Evolutionary conservation across 2,329 filamentous ascomycete genomes (phyloP), one percentile per base, ranked within the genome.

Genomic region (Apiospora rasikravindrae): DNA sequence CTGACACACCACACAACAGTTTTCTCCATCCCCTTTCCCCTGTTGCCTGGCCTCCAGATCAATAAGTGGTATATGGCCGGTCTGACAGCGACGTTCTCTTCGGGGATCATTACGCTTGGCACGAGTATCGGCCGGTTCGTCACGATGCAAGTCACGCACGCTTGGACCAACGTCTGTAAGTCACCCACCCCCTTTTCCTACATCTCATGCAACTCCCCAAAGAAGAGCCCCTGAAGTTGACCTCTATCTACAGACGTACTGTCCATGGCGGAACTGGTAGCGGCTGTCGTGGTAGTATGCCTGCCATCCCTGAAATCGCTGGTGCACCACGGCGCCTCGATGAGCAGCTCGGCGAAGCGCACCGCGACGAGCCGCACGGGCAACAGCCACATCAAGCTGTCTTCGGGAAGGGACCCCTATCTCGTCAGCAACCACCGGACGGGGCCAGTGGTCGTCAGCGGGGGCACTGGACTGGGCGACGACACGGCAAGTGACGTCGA

Each of bases 161-260:
- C 66, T 33, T 68, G 66, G 42, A 68, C 66, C 66, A 68, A 68
- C 22, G 66, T 68, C 26, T 68, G 66, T 68, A 68, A 68, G 66
- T 68, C n/a, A 16, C 22, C 2, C 2, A 19, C 57, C 33, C 57
- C 19, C n/a, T n/a, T 64, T 24, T 64, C 8, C 33, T 22, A 5
- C 33, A 5, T 11, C 33, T n/a, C n/a, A n/a, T n/a, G n/a, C 57
- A 19, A 37, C 53, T 10, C 22, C 11, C 2, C 42, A 44, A 10
- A 33, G 11, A 45, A 11, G n/a, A 16, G 0, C n/a, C 13, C 40
- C 4, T 11, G 1, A 22, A 29, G n/a, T 40, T 68, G 40, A 68
- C 24, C 10, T 22, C 19, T 7, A 3, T 5, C 10, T 5, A 19
- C 40, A 68, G 66, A 68, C 40, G 66, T 68, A n/a, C n/a, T 68